phyloP scores from a whole-genome alignment of 2,329 filamentous ascomycete species.

The Aspergillus udagawae region DNA sequence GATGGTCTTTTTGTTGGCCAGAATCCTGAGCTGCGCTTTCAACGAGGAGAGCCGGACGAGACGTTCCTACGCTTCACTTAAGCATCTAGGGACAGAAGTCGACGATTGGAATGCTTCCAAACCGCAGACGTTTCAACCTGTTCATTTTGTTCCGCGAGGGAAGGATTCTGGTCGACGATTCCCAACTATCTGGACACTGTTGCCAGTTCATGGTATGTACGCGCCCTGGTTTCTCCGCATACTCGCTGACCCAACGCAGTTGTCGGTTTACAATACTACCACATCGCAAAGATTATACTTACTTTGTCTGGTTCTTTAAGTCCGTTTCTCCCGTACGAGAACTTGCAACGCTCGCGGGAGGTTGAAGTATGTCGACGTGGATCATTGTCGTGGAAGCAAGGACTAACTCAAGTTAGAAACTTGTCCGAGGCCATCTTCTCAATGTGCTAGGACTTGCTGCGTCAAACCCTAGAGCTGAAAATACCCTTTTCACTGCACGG shows the following conservation, averaged over 20 bases:
- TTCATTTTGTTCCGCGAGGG: slow-evolving; percentile 19
- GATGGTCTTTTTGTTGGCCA: slow-evolving; percentile 35
- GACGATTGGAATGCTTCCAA: slow-evolving; percentile 20
- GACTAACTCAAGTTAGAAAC: slow-evolving; percentile 13
- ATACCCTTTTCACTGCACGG: slow-evolving; percentile 24
- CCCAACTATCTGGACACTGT: slow-evolving; percentile 28
- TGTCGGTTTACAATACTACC: slow-evolving; percentile 34
- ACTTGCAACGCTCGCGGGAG: slow-evolving; percentile 16
- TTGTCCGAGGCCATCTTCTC: slow-evolving; percentile 19
- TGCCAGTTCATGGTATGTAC: slow-evolving; percentile 26
- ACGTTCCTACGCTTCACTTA: background rate
- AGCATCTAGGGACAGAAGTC: slow-evolving; percentile 11
- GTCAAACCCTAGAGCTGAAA: slow-evolving; percentile 23
- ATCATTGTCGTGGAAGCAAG: background rate
- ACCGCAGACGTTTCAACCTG: slow-evolving; percentile 24
- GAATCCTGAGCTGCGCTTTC: slow-evolving; percentile 22
- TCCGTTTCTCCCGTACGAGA: slow-evolving; percentile 14
- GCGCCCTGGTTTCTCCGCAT: background rate
- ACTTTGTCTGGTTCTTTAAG: slow-evolving; percentile 14
- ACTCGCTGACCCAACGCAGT: slow-evolving; percentile 13
- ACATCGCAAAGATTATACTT: slow-evolving; percentile 30
- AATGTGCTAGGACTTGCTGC: slow-evolving; percentile 21
- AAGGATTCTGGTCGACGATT: slow-evolving; percentile 18
- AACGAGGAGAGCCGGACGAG: slow-evolving; percentile 1
- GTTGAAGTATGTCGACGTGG: slow-evolving; percentile 14